These are phyloP conservation scores for Mortierella alpina DNA, from an alignment of 192 early-diverging fungal species.

Conservation along the genomic window DNA sequence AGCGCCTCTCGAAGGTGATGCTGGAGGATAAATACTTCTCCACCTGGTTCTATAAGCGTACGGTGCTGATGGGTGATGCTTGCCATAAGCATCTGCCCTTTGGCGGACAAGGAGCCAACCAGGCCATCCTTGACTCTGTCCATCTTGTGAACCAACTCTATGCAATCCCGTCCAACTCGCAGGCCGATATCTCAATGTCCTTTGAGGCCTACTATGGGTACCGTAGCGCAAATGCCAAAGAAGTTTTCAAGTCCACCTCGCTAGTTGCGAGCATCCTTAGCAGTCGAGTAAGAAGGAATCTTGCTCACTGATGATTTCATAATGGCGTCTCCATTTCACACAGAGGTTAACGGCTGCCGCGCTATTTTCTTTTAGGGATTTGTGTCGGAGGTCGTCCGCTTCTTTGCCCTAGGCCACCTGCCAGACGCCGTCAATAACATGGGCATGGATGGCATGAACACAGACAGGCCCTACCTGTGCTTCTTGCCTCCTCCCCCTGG, in stretches of 20 bases:
- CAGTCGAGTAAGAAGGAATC: background rate
- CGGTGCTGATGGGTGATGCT: slow-evolving; percentile 28
- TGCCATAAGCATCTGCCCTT: slow-evolving; percentile 40
- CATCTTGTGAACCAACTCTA: slow-evolving; percentile 29
- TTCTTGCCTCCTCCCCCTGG: slow-evolving; percentile 18
- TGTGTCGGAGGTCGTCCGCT: slow-evolving; percentile 17
- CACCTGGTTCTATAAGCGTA: slow-evolving; percentile 28
- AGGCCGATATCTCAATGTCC: slow-evolving; percentile 10
- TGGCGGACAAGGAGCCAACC: slow-evolving; percentile 28
- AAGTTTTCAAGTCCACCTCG: slow-evolving; percentile 21
- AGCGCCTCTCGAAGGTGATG: slow-evolving; percentile 25
- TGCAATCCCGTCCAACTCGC: slow-evolving; percentile 21
- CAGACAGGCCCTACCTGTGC: slow-evolving; percentile 20
- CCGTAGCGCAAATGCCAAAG: slow-evolving; percentile 20
- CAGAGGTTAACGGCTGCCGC: background rate
- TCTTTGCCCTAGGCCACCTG: slow-evolving; percentile 1
- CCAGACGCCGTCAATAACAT: slow-evolving; percentile 8
- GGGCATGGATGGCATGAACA: slow-evolving; percentile 38
- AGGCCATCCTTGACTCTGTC: slow-evolving; percentile 35
- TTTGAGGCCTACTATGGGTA: slow-evolving; percentile 21
- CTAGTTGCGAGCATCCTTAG: slow-evolving; percentile 12
- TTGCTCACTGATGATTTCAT: background rate
- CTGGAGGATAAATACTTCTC: slow-evolving; percentile 33
- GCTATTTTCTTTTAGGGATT: slow-evolving; percentile 11
- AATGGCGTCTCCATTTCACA: background rate